Conservation (phyloP, 176 grass and related monocot species). For the sorghum (Sorghum bicolor) region Sorghum_bicolor_NCBIv3 NC_012871.2:64583001-64583500, state of each 20-base stretch:
- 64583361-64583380: background rate
- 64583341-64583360: background rate
- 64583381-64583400: background rate
- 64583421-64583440: slow-evolving; percentile 73
- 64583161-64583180: slow-evolving; percentile 1
- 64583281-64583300: background rate
- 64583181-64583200: background rate
- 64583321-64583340: background rate
- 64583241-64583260: background rate
- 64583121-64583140: slow-evolving; percentile 85
- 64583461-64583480: slow-evolving; percentile 99
- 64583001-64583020: slow-evolving; percentile 22
- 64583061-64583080: slow-evolving; percentile 73
- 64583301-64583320: background rate
- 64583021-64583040: slow-evolving; percentile 18
- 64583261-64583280: background rate
- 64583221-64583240: background rate
- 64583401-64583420: slow-evolving; percentile 1
- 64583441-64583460: slow-evolving; percentile 98
- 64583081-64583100: slow-evolving; percentile 96
- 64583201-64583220: background rate
- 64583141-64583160: slow-evolving; percentile 28
- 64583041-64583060: slow-evolving; percentile 1
- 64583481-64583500: slow-evolving; percentile 99
- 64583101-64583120: slow-evolving; percentile 96